Conservation (phyloP, 148 eudicot species). For the Agrostemma githago region DNA sequence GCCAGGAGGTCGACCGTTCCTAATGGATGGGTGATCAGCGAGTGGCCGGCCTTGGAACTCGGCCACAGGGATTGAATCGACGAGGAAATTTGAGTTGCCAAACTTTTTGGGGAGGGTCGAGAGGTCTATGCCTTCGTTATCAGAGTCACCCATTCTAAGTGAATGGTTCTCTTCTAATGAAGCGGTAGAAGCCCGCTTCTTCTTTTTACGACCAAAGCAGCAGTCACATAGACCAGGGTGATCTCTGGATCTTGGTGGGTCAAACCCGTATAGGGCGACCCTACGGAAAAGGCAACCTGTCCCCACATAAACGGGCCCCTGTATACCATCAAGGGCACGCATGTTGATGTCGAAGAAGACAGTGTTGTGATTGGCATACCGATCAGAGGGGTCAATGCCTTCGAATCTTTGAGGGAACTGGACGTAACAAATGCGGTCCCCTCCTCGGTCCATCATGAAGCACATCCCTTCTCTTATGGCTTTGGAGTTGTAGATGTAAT, state of each 20-base stretch:
- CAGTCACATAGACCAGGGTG: constrained; percentile 51
- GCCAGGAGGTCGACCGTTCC: constrained; percentile 84
- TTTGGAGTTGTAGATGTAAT: constrained; percentile 82
- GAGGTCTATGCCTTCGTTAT: constrained; percentile 61
- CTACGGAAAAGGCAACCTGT: constrained; percentile 90
- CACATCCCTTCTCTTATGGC: constrained; percentile 97
- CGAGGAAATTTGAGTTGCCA: constrained; percentile 69
- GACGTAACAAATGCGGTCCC: constrained; percentile 82
- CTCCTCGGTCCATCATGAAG: constrained; percentile 97
- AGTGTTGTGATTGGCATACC: constrained; percentile 94
- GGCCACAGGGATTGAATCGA: constrained; percentile 85
- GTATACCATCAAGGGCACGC: constrained; percentile 93
- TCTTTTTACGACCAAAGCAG: constrained; percentile 47
- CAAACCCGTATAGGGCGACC: constrained; percentile 79
- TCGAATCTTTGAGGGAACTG: constrained; percentile 96
- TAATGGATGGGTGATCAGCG: constrained; percentile 85
- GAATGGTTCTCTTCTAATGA: constrained; percentile 51
- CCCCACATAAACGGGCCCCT: constrained; percentile 94
- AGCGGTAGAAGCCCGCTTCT: constrained; percentile 18
- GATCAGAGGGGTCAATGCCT: constrained; percentile 94
- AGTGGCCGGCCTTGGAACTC: constrained; percentile 91
- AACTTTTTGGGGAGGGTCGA: constrained; percentile 66
- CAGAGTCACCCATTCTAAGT: constrained; percentile 62
- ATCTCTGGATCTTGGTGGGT: constrained; percentile 79
- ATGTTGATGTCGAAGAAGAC: constrained; percentile 93